Base-by-base conservation (phyloP, 306 rosid species). In the Comarum palustre region DNA sequence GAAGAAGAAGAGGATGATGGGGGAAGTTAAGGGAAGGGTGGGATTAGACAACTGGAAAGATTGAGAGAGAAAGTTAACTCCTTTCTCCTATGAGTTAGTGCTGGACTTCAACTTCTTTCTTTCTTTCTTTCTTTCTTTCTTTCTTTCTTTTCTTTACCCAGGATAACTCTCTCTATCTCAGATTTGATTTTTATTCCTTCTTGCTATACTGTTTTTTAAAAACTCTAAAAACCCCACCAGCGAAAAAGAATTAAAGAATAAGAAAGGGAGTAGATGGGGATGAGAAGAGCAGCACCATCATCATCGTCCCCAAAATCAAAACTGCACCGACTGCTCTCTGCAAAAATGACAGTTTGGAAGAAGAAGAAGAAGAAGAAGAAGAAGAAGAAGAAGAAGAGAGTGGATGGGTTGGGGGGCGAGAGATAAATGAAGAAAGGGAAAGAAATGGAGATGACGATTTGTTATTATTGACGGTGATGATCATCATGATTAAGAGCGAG, bases 11-110 rank as follows among this genome's bases (percentile, higher is more conserved):
- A 4, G 1, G 22, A 39, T 19, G 25, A 20, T 2, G 62, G n/a
- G 32, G 65, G 1, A 55, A 24, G 62, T 55, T 55, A 39, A 73
- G 34, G 58, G 45, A 67, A 60, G 50, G 62, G 38, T 29, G 67
- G 52, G 67, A 72, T 67, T 52, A 73, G 81, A 79, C 86, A 83
- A 78, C 81, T 83, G 79, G 84, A 76, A 73, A 72, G 78, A 80
- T 60, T 36, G 55, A 63, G 60, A 58, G 71, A 59, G 39, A 59
- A 7, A 38, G 41, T 36, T 7, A 36, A 36, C 6, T 36, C 41
- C 41, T 36, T 36, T 83, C 78, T 27, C 67, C 83, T 76, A 73
- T 25, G 84, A 83, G 84, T 79, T 69, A 76, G 87, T 83, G 84
- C 69, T 64, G 32, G 69, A 64, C 69, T 64, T 64, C 69, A 64